Conservation (phyloP, 1,139 yeast species). For the Suhomyces anneliseae region DNA sequence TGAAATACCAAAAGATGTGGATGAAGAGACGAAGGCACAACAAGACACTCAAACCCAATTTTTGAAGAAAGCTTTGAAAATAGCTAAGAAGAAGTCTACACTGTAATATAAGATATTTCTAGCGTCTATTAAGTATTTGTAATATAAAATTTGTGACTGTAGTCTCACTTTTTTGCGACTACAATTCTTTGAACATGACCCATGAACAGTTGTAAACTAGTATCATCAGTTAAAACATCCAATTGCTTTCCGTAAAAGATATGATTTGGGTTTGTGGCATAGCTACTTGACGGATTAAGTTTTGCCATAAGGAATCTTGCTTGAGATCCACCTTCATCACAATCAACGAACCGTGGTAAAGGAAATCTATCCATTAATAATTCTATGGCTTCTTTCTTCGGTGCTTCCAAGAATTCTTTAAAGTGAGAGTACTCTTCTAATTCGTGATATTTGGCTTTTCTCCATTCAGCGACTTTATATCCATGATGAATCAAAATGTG, state of each 20-base stretch:
- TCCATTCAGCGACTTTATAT: constrained; percentile 66
- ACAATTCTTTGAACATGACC: constrained; percentile 49
- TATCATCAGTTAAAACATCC: constrained; percentile 67
- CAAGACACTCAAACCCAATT: constrained; percentile 26
- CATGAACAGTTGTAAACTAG: constrained; percentile 68
- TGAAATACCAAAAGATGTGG: constrained; percentile 13
- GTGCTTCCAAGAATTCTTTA: constrained; percentile 58
- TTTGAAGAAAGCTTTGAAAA: constrained; percentile 29
- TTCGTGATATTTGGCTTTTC: constrained; percentile 66
- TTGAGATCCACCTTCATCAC: constrained; percentile 77
- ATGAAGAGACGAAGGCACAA: constrained; percentile 12
- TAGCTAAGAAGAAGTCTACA: constrained; percentile 23
- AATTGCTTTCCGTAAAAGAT: constrained; percentile 27
- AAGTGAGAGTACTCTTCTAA: constrained; percentile 63
- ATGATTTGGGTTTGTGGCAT: constrained; percentile 43
- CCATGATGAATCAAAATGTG: constrained; percentile 74
- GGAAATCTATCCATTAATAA: constrained; percentile 69
- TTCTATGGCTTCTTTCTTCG: constrained; percentile 69
- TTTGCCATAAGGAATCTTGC: constrained; percentile 76
- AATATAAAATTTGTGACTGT: neutral
- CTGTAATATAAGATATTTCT: neutral
- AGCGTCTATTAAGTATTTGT: neutral
- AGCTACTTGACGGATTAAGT: constrained; percentile 69
- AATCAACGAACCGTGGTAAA: constrained; percentile 68
- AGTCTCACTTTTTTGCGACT: constrained; percentile 19